Base-by-base conservation (phyloP, 2,329 filamentous ascomycete genomes). In the Meredithiella fracta region DNA sequence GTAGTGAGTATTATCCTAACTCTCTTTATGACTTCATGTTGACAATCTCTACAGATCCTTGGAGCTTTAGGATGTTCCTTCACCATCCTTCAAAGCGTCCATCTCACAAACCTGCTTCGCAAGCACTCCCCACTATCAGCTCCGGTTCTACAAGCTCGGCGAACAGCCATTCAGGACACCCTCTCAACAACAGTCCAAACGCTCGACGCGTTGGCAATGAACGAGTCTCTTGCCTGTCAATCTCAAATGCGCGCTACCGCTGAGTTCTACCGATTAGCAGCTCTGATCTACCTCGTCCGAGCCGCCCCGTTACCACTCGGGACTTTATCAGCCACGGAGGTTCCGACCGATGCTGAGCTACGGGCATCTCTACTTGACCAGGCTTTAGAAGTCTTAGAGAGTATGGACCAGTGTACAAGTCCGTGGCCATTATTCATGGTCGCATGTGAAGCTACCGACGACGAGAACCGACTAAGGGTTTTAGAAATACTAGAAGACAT, bases 191-290 rank as follows among this genome's bases (percentile, higher is more conserved):
- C 53, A 14, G 25, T 37, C n/a, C 53, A 55, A 26, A 40, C 25
- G 7, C 44, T 55, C 7, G 42, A 55, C n/a, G 9, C 44, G 14
- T 23, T 15, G 2, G 20, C 44, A 4, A 34, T 50, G 14, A 42
- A 64, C 61, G 61, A 66, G 61, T 57, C 65, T 58, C 56, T 62
- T 40, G 56, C 61, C 57, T 61, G 60, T 25, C 62, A 65, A 42
- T 59, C 67, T 26, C 63, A 67, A 70, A 60, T 65, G 64, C 50
- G 31, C 1, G 65, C 67, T 40, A 76, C 73, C 2, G 73, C 73
- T 8, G 72, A 76, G 62, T 67, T 75, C n/a, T 76, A 76, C 59
- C 70, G 73, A 4, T 66, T 76, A 20, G 73, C 72, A 1, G 67
- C 72, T 1, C 65, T 71, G 34, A 66, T 75, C 1, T 76, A 75